phyloP scores from a whole-genome alignment of 2,329 filamentous ascomycete species.

The Diaporthe sp. region DNA sequence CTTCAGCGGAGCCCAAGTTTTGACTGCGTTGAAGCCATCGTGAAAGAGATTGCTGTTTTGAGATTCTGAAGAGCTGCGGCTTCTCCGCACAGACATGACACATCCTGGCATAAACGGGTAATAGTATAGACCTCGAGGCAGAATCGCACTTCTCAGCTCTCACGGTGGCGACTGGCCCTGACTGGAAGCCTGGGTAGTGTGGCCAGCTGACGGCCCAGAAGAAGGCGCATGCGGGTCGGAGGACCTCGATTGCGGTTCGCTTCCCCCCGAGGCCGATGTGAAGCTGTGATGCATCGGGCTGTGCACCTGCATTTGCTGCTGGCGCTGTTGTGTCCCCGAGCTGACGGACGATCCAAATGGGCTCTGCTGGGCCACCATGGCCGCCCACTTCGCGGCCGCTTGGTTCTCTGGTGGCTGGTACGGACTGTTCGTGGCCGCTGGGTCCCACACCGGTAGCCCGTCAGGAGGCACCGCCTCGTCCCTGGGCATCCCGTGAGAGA shows the following conservation, averaged over 20 bases:
- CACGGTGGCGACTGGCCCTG: neutral
- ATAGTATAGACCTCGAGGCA: neutral
- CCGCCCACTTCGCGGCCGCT: slow-evolving; percentile 47
- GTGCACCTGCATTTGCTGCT: slow-evolving; percentile 17
- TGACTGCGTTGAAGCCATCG: neutral
- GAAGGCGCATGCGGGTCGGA: neutral
- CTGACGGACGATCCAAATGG: neutral
- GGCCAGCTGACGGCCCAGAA: slow-evolving; percentile 15
- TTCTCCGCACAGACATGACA: neutral
- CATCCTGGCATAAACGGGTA: too few species aligned
- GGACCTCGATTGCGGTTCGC: slow-evolving; percentile 11
- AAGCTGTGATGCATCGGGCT: neutral
- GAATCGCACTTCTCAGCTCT: neutral
- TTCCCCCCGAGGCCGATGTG: neutral
- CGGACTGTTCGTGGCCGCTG: slow-evolving; percentile 50
- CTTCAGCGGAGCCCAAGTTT: neutral
- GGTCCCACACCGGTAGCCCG: slow-evolving; percentile 73
- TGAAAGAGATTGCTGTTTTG: neutral
- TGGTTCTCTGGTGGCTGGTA: slow-evolving; percentile 55
- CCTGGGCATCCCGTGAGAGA: slow-evolving; percentile 71
- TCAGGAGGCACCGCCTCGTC: slow-evolving; percentile 74
- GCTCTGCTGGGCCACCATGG: slow-evolving; percentile 29
- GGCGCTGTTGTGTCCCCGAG: slow-evolving; percentile 23
- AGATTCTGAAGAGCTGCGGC: neutral
- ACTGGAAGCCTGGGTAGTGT: neutral